Base-by-base conservation (phyloP, 768 basidiomycete genomes). In the Podaxis carcinomalis region DNA sequence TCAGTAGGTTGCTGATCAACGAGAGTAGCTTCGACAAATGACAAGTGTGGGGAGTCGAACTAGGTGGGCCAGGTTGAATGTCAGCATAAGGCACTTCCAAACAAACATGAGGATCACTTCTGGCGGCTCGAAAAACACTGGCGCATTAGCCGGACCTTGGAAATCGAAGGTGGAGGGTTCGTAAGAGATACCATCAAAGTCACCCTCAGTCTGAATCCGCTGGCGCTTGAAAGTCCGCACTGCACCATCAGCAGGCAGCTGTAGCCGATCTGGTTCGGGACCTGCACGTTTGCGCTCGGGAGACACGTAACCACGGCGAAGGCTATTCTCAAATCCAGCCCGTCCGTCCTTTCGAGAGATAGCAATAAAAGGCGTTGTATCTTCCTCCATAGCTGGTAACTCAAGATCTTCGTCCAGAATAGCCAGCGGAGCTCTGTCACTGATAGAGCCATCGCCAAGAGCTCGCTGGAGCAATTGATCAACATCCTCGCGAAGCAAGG, bases 81-180 rank as follows among this genome's bases (percentile, higher is more conserved):
- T 54, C 19, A 49, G 47, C 47, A 27, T 3, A 23, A 23, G 51
- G 21, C 25, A 23, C n/a, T 23, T 11, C 21, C 32, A 39, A 37
- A 39, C 4, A 32, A 51, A 21, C 5, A 6, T 32, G n/a, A 39
- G 16, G 2, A 19, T 61, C 44, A 61, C 59, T 47, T 46, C 42
- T 7, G 32, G 23, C 3, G 28, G 21, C 6, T 52, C 51, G 19
- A 50, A 47, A 49, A 61, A 47, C 16, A 49, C 10, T 9, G 19
- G 51, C 28, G 27, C 28, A n/a, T 54, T 32, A 13, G 27, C 44
- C 5, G 27, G 13, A 44, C 53, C 51, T 49, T 55, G 44, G 16
- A 61, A 54, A 32, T 19, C 37, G 9, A 55, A 37, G 27, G 50
- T 23, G 10, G 59, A 61, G 9, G 59, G 59, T 47, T 61, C 59